Evolutionary conservation across 805 yeast genomes (phyloP).

Genomic region (Metschnikowia proteae): DNA sequence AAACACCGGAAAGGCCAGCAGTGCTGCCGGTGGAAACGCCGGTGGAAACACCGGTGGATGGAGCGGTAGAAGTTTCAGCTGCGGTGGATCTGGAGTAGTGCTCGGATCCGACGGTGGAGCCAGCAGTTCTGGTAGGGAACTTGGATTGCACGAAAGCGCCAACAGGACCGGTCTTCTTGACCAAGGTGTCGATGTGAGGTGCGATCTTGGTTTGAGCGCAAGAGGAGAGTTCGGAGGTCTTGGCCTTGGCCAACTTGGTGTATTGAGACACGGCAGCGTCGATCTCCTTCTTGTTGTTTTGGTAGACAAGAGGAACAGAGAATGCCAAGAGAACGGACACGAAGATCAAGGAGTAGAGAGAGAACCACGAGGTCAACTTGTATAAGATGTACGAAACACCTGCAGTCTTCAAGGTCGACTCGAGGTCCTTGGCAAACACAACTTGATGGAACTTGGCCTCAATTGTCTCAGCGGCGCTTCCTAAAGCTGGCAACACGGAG

Average conservation of each 20-base stretch:
- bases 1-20: not conserved
- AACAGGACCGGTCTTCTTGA: constrained; percentile 63
- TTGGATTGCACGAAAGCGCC: constrained; percentile 55
- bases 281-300: constrained; percentile 71
- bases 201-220: constrained; percentile 40
- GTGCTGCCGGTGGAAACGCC: constrained; percentile 24
- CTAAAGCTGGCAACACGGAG: constrained; percentile 39
- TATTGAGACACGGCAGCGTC: constrained; percentile 54
- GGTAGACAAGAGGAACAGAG: constrained; percentile 72
- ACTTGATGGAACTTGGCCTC: constrained; percentile 56
- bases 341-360: constrained; percentile 64
- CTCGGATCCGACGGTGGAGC: constrained; percentile 53
- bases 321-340: constrained; percentile 59
- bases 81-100: constrained; percentile 15
- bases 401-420: constrained; percentile 70
- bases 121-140: constrained; percentile 66
- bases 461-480: constrained; percentile 43
- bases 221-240: constrained; percentile 42
- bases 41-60: constrained; percentile 27
- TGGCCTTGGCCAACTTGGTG: constrained; percentile 46
- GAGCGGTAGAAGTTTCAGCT: constrained; percentile 9
- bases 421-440: constrained; percentile 65
- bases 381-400: constrained; percentile 59
- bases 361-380: constrained; percentile 70
- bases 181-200: constrained; percentile 57